Base-by-base conservation (phyloP, 768 basidiomycete genomes). In the Leccinum broughii region DNA sequence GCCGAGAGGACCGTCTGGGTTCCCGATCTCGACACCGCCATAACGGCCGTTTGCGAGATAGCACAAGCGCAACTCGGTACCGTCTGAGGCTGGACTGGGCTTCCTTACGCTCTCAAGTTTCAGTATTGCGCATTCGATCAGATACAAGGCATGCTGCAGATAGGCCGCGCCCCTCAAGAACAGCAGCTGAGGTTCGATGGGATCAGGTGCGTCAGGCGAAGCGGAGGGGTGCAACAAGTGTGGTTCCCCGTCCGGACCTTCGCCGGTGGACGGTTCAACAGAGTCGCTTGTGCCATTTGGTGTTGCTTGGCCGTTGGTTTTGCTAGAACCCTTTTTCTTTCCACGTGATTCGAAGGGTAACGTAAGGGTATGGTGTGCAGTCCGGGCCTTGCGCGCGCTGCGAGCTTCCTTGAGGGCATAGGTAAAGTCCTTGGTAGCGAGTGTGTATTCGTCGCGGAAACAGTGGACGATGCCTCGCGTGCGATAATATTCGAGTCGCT, bases 381-480 rank as follows among this genome's bases (percentile, higher is more conserved):
- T 75, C 54, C 82, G 84, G 2, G 85, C 85, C 73, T 86, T 90
- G 56, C 93, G 89, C 24, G 78, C 75, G 0, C 84, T 81, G 35
- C 90, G 85, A 0, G 90, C 83, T 75, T 95, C 91, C 65, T 85
- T 87, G 61, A 95, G 80, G 3, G 89, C 92, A 62, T 86, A 73
- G 0, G 93, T 93, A 62, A 92, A 93, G 70, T 93, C 92, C 67
- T 85, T 89, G 30, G 82, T 84, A 1, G 93, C 93, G 34, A 81
- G 78, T 3, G 77, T 60, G 66, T 87, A 94, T 70, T 94, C 92
- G 61, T 95, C 92, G 52, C 90, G 84, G 79, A 94, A 95, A 70
- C 88, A 90, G 66, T 90, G 90, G 13, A 95, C 92, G 58, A 95
- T 90, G 9, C 93, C 93, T n/a, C 92, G 85, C 1, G 93, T 94